Evolutionary conservation across 495 filamentous ascomycete genomes (phyloP).

Genomic region (Jackrogersella multiformis): DNA sequence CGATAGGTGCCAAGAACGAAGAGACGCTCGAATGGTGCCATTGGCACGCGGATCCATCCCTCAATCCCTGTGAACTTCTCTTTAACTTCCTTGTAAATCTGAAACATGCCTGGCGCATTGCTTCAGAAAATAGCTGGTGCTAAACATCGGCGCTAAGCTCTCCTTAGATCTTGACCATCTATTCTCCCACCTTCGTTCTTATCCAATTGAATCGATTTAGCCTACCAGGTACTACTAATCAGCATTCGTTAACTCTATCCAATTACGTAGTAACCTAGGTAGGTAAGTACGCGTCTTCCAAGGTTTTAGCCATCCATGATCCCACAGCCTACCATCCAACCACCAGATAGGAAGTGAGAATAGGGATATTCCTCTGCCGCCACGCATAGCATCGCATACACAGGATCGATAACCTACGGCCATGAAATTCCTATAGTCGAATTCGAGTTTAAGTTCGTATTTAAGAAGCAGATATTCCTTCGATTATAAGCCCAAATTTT

Average conservation of each 20-base stretch:
- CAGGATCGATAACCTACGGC: slow-evolving; percentile 14
- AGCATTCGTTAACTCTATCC: slow-evolving; percentile 14
- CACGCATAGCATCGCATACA: slow-evolving; percentile 22
- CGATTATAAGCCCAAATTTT: no score
- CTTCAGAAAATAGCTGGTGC: slow-evolving; percentile 45
- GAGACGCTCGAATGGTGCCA: slow-evolving; percentile 33
- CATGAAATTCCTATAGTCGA: not conserved
- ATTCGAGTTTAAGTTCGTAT: not conserved
- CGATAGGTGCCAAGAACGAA: slow-evolving; percentile 29
- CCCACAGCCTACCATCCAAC: slow-evolving; percentile 15
- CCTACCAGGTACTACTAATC: slow-evolving; percentile 38
- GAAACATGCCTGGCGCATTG: slow-evolving; percentile 49
- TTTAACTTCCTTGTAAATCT: slow-evolving; percentile 38
- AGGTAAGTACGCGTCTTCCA: slow-evolving; percentile 25
- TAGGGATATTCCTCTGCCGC: slow-evolving; percentile 24
- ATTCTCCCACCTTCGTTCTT: slow-evolving; percentile 25
- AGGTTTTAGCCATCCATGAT: slow-evolving; percentile 11
- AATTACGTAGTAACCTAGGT: no score
- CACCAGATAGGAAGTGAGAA: slow-evolving; percentile 7
- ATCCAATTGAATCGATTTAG: slow-evolving; percentile 18
- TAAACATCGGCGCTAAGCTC: slow-evolving; percentile 44
- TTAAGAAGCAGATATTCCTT: not conserved
- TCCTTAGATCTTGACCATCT: slow-evolving; percentile 31
- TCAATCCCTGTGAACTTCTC: slow-evolving; percentile 36
- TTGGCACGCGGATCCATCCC: slow-evolving; percentile 40